Conservation (phyloP, 768 basidiomycete species). For the Leccinum boreale region DNA sequence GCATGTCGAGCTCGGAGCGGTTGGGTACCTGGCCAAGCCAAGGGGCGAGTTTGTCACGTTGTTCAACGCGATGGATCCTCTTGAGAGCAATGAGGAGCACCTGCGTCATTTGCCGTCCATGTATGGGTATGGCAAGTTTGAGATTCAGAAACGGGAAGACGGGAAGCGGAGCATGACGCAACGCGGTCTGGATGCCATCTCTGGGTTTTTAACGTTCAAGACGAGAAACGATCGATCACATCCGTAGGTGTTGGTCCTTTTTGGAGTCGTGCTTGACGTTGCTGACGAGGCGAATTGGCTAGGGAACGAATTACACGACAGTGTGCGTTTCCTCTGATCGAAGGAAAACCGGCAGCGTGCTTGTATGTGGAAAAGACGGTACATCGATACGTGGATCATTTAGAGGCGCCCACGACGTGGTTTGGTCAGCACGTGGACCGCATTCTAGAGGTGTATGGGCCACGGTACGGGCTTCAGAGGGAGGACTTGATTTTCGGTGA, state of each 20-base stretch:
- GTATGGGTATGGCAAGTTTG: conserved; percentile 60
- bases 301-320: conserved; percentile 49
- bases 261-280: not conserved
- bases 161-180: conserved; percentile 60
- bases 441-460: conserved; percentile 55
- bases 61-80: conserved; percentile 63
- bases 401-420: conserved; percentile 69
- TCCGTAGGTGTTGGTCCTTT: conserved; percentile 33
- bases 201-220: conserved; percentile 48
- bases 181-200: conserved; percentile 52
- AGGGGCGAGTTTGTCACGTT: conserved; percentile 66
- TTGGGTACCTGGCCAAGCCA: conserved; percentile 71
- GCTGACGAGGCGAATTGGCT: not conserved
- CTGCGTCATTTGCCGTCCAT: conserved; percentile 54
- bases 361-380: conserved; percentile 68
- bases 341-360: conserved; percentile 63
- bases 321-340: conserved; percentile 57
- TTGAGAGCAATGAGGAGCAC: conserved; percentile 40
- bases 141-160: conserved; percentile 38
- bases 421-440: conserved; percentile 65
- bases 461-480: conserved; percentile 44
- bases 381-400: conserved; percentile 61
- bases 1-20: conserved; percentile 60
- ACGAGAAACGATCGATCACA: conserved; percentile 31
- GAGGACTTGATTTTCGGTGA: conserved; percentile 56